Percentiles rank a stretch among this genome's conserved stretches.
These are phyloP conservation scores for Solanum hybrid DNA, from an alignment of 305 asterid genomes.

Conservation along the genomic window DNA sequence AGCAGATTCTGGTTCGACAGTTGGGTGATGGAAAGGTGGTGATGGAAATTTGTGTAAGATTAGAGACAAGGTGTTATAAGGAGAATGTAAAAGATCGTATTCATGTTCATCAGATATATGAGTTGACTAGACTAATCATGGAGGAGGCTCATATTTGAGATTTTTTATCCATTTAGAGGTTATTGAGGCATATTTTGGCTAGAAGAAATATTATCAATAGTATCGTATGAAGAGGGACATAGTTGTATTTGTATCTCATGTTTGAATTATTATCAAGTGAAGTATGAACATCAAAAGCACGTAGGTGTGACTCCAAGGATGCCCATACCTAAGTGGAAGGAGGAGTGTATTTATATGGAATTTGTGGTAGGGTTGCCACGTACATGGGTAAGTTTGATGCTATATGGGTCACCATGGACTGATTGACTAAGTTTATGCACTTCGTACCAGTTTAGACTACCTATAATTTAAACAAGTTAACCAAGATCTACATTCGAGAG, in stretches of 20 bases:
- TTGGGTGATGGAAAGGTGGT: not conserved
- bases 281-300: not conserved
- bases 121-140: not conserved
- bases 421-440: not conserved
- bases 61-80: not conserved
- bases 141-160: not conserved
- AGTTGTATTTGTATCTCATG: not conserved
- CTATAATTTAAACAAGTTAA: not conserved
- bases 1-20: not conserved
- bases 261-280: not conserved
- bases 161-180: not conserved
- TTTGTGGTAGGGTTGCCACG: not conserved
- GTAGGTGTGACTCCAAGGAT: not conserved
- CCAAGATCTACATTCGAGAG: not conserved
- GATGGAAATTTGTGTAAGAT: not conserved
- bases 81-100: no score
- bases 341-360: not conserved
- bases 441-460: not conserved
- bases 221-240: not conserved
- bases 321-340: not conserved
- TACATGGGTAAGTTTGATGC: not conserved
- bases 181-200: not conserved
- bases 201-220: not conserved
- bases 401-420: not conserved
- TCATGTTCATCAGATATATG: not conserved